Base-by-base conservation (phyloP, 371 early-diverging fungal species). In the Mucor piriformis region DNA sequence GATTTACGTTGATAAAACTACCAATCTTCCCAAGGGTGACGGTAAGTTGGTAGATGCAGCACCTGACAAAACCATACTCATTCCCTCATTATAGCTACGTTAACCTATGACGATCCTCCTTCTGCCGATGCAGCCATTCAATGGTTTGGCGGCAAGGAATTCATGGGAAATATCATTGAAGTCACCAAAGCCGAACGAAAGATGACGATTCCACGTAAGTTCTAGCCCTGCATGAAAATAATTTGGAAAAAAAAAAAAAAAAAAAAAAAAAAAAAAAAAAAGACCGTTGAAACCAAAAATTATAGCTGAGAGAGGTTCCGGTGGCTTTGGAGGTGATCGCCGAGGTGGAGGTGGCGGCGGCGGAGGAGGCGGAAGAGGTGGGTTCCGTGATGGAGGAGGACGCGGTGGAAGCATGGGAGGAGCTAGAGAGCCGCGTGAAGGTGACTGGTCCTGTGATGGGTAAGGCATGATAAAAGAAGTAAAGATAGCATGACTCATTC, bases 101-200 rank as follows among this genome's bases (percentile, higher is more conserved):
- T 90, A 18, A 88, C 88, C 3, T 90, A 88, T 67, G 88, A 87
- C 34, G 90, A 88, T 54, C 88, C 90, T 3, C 78, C 76, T 37
- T 78, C 90, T 34, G 83, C 86, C 20, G 85, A 84, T 52, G 86
- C 83, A 24, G 90, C 90, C 23, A 88, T 88, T 50, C 73, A 86
- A 32, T 88, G 88, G 85, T 90, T 90, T 66, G 73, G 86, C 33
- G 87, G 87, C 69, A 79, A 78, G 42, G 68, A 72, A 15, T 81
- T 79, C 60, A 74, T 81, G 55, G 79, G 80, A 18, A 73, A 82
- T 66, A 35, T 64, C 2, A 83, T 89, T 54, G 79, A 84, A 61
- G 89, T 89, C 4, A 76, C 81, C 57, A 81, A 81, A 69, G 87
- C 89, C 24, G 86, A 85, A 55, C 73, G 81, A 69, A 85, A 85